These are phyloP conservation scores for Chionographis japonica DNA, from an alignment of 106 monocot species.

Conservation along the genomic window DNA sequence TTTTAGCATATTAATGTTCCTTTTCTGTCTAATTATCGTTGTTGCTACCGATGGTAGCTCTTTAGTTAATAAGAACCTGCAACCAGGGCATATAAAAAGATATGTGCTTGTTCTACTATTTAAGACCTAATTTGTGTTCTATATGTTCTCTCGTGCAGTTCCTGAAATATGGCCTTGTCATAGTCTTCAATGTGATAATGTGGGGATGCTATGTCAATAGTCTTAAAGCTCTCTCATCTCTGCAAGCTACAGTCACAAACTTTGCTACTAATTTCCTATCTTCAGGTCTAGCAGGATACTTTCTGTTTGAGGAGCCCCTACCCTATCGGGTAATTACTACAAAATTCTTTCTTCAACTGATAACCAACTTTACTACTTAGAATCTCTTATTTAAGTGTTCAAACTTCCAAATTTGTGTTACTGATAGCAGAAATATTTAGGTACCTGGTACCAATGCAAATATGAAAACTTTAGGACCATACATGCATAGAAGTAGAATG, in stretches of 20 bases:
- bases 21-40: too few species aligned
- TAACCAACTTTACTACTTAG: too few species aligned
- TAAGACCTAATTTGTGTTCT: neutral
- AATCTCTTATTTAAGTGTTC: too few species aligned
- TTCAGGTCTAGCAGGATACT: constrained; percentile 83
- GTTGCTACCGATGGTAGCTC: too few species aligned
- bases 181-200: constrained; percentile 85
- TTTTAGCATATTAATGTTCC: too few species aligned
- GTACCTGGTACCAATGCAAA: too few species aligned
- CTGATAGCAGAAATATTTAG: too few species aligned
- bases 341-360: too few species aligned
- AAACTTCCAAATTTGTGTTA: too few species aligned
- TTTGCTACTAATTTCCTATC: constrained; percentile 86
- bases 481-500: too few species aligned
- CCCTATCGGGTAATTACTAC: constrained; percentile 51
- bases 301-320: constrained; percentile 77
- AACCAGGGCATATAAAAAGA: neutral
- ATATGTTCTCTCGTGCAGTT: constrained; percentile 38
- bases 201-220: constrained; percentile 99
- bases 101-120: neutral
- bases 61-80: neutral
- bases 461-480: too few species aligned
- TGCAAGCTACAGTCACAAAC: constrained; percentile 97
- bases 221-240: constrained; percentile 82
- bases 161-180: constrained; percentile 63